These are phyloP conservation scores for Stellera chamaejasme DNA, from an alignment of 345 rosid species.

Conservation along the genomic window DNA sequence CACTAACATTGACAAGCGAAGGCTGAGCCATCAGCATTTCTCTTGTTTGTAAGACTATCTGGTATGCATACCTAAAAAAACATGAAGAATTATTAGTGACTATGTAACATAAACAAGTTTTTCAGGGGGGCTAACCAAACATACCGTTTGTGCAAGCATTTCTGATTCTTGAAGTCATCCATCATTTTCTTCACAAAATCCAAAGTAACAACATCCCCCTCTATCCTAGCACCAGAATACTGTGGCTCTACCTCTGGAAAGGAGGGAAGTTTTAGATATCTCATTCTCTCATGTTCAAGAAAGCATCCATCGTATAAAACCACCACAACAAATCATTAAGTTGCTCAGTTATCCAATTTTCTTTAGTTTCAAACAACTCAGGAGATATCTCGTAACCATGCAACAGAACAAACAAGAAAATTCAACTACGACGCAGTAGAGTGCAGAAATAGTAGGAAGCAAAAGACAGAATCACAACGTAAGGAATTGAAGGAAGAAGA, in stretches of 20 bases:
- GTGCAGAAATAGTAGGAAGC: too few species aligned
- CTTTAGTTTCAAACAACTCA: too few species aligned
- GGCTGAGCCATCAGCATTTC: conserved; percentile 69
- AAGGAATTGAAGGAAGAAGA: too few species aligned
- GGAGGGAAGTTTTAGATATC: conserved; percentile 3
- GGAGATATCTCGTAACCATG: too few species aligned
- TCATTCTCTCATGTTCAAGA: conserved; percentile 3
- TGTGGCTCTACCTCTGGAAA: conserved; percentile 93
- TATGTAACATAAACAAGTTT: conserved; percentile 7
- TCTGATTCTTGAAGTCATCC: conserved; percentile 88
- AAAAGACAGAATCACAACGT: too few species aligned
- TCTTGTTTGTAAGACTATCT: conserved; percentile 79
- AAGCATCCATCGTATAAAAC: conserved; percentile 3
- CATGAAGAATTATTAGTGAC: conserved; percentile 10
- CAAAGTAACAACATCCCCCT: conserved; percentile 74
- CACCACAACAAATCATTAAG: conserved; percentile 1
- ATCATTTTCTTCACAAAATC: conserved; percentile 93
- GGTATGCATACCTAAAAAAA: conserved; percentile 73
- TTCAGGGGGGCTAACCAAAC: conserved; percentile 11
- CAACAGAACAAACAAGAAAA: too few species aligned
- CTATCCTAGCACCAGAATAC: conserved; percentile 87
- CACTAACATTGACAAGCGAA: conserved; percentile 71
- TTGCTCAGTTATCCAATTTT: too few species aligned
- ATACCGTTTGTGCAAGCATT: conserved; percentile 83
- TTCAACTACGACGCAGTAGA: too few species aligned